A percentile compares a stretch with the other conserved stretches of the same genome.
These are phyloP conservation scores for Termitomyces sp. DNA, from an alignment of 768 basidiomycete genomes.

Conservation along the genomic window DNA sequence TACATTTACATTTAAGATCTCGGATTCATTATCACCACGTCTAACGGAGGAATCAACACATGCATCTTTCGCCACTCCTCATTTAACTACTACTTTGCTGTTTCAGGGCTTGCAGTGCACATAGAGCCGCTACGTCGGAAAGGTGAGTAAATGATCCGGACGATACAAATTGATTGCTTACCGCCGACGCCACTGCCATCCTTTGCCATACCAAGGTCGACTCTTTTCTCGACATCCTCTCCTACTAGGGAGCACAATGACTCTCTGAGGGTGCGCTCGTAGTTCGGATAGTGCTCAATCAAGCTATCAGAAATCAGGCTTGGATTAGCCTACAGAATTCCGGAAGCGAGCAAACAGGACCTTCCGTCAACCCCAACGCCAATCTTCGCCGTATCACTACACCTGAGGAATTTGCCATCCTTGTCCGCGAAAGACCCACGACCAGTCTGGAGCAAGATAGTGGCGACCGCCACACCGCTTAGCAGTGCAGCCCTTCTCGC, in stretches of 20 bases:
- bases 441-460: constrained; percentile 80
- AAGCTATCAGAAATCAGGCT: constrained; percentile 46
- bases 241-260: constrained; percentile 78
- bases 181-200: constrained; percentile 98
- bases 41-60: not conserved
- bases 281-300: constrained; percentile 90
- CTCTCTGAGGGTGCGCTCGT: constrained; percentile 68
- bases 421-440: constrained; percentile 50
- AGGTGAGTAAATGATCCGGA: constrained; percentile 4
- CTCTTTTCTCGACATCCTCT: constrained; percentile 69
- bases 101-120: constrained; percentile 80
- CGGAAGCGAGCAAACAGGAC: constrained; percentile 30
- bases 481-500: constrained; percentile 79
- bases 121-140: constrained; percentile 65
- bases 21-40: not conserved
- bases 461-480: constrained; percentile 84
- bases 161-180: constrained; percentile 37
- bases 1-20: constrained; percentile 5
- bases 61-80: not conserved
- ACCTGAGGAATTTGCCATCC: constrained; percentile 24
- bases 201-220: constrained; percentile 90
- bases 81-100: constrained; percentile 24
- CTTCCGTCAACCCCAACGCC: constrained; percentile 93
- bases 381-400: constrained; percentile 44
- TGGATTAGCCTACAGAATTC: not conserved